Base-by-base conservation (phyloP, 83 land plant genomes). In the Thuja plicata region DNA sequence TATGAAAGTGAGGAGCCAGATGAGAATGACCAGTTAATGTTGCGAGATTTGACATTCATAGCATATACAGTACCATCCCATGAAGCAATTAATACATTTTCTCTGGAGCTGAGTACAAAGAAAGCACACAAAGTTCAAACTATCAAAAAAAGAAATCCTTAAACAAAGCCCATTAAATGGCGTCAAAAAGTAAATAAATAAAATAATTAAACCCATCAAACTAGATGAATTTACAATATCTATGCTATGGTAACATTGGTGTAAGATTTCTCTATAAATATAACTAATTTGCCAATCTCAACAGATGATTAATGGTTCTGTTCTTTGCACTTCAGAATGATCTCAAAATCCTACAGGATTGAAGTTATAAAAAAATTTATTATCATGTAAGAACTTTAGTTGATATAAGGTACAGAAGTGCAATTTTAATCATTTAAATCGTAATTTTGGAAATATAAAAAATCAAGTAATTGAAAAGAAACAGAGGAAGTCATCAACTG, bases 21-120 rank as follows among this genome's bases (percentile, higher is more conserved):
- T 35, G 88, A 62, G 85, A 93, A 93, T 54, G 95, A 93, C 96
- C 96, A 95, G n/a, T 82, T 27, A 38, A 87, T 86, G 77, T 89
- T 90, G 81, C 48, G 41, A 32, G 95, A 89, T 57, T 87, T 82
- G 19, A 46, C 3, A 45, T 91, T 91, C 62, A 86, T 60, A 17
- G 91, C 86, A 79, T 89, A 76, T 21, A 94, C 62, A 12, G 89
- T 90, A 32, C 95, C 95, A 84, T 94, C 90, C 92, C 89, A 46
- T 17, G 78, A 78, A 84, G 95, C 92, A 83, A 89, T 17, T 37
- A 91, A 27, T 38, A 52, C 85, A 40, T 88, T 91, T 5, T 83
- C 88, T 0, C 48, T 54, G 71, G 71, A 86, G 71, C 71, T 86
- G 79, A 76, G 15, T 35, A 2, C 78, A 73, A 73, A 73, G 15